A percentile compares a stretch with the other conserved stretches of the same genome.
Evolutionary conservation across 2,329 filamentous ascomycete genomes (phyloP).

Genomic region (Chaetomiaceae sp.): DNA sequence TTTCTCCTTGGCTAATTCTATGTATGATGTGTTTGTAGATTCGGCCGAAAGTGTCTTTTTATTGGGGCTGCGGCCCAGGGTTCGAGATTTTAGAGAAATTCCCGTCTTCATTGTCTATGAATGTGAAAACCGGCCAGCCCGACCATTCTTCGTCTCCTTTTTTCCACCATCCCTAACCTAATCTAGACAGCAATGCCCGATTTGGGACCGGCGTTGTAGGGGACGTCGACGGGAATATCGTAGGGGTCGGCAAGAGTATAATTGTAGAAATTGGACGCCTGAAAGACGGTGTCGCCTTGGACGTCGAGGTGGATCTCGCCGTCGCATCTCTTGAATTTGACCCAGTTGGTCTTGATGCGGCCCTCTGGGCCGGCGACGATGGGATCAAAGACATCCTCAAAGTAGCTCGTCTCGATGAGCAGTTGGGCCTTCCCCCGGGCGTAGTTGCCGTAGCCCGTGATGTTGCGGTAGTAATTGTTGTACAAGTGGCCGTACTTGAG

Average conservation of each 20-base stretch:
- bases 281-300: neutral
- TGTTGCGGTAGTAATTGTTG: constrained; percentile 1
- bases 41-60: neutral
- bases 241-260: neutral
- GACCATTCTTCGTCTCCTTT: too few species aligned
- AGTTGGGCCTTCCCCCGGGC: neutral
- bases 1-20: neutral
- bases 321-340: neutral
- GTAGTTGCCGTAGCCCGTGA: neutral
- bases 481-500: neutral
- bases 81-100: too few species aligned
- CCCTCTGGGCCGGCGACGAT: neutral
- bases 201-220: neutral
- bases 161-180: too few species aligned
- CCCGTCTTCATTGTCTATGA: too few species aligned
- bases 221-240: neutral
- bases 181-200: neutral
- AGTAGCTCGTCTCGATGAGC: constrained; percentile 1
- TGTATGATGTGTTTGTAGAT: neutral
- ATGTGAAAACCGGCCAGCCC: too few species aligned
- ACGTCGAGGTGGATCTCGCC: neutral
- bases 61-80: too few species aligned
- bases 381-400: neutral
- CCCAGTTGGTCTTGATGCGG: constrained; percentile 1
- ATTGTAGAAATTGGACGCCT: neutral